These are phyloP conservation scores for Rhodamnia argentea DNA, from an alignment of 345 rosid genomes.

Conservation along the genomic window DNA sequence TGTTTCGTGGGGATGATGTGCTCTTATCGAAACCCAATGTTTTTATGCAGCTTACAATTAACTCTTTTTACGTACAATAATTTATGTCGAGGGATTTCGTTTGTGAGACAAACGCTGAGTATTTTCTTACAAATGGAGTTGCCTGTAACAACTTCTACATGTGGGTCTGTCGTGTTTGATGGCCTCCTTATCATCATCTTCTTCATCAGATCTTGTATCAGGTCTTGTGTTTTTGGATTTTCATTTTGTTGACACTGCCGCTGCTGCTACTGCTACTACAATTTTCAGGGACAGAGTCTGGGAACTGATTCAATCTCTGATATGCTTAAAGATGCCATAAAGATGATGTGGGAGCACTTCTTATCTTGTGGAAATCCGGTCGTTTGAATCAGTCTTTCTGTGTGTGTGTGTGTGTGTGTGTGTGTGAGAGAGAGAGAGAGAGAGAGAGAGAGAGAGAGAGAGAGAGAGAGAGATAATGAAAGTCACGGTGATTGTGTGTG, in stretches of 20 bases:
- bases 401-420: neutral
- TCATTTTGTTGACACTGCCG: no score
- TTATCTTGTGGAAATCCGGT: neutral
- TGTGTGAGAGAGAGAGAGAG: no score
- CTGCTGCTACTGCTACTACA: neutral
- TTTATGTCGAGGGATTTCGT: neutral
- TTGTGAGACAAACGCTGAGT: neutral
- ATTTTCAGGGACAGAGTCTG: conserved; percentile 19
- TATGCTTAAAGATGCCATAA: conserved; percentile 26
- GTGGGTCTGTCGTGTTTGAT: neutral
- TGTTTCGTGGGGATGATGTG: neutral
- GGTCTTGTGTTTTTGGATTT: neutral
- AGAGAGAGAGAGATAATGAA: neutral
- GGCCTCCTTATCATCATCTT: neutral
- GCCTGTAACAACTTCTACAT: neutral
- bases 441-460: no score
- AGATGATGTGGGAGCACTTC: conserved; percentile 33
- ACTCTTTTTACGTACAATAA: neutral
- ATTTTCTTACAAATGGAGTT: neutral
- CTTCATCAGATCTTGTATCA: neutral
- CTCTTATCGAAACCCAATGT: neutral
- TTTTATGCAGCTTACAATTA: accelerated
- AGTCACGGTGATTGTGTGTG: neutral
- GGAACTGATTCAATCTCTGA: conserved; percentile 2
- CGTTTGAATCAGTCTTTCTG: neutral